Conservation (phyloP, 805 yeast species). For the Candida vaughaniae region DNA sequence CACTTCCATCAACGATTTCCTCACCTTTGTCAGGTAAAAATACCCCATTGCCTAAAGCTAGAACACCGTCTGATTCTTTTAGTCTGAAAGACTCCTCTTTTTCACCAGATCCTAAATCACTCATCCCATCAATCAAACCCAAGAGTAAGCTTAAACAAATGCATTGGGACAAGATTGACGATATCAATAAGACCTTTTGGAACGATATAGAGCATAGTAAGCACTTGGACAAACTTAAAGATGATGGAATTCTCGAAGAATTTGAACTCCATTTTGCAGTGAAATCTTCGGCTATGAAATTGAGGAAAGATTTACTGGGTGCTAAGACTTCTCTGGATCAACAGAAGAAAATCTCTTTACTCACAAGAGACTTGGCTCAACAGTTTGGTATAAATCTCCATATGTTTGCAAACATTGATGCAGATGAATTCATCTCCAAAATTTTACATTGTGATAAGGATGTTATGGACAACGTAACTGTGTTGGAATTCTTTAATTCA, state of each 20-base stretch:
- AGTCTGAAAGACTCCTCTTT: neutral
- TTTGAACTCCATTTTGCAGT: slow-evolving; percentile 88
- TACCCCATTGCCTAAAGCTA: neutral
- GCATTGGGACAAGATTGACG: slow-evolving; percentile 94
- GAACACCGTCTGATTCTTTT: neutral
- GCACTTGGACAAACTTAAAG: slow-evolving; percentile 60
- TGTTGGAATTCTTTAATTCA: slow-evolving; percentile 80
- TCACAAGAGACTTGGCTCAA: slow-evolving; percentile 85
- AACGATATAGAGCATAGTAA: slow-evolving; percentile 57
- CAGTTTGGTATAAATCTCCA: slow-evolving; percentile 94
- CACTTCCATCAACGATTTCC: neutral
- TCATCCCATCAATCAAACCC: slow-evolving; percentile 45
- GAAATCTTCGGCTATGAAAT: slow-evolving; percentile 49
- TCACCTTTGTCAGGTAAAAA: slow-evolving; percentile 1
- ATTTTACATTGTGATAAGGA: slow-evolving; percentile 75
- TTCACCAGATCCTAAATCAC: slow-evolving; percentile 5
- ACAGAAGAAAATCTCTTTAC: slow-evolving; percentile 56
- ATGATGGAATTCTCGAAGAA: slow-evolving; percentile 78
- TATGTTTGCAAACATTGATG: slow-evolving; percentile 60
- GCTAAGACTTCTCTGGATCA: slow-evolving; percentile 2
- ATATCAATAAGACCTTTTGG: slow-evolving; percentile 88
- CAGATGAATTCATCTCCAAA: slow-evolving; percentile 64
- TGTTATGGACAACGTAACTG: slow-evolving; percentile 64
- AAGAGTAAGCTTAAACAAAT: slow-evolving; percentile 82
- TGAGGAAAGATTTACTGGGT: slow-evolving; percentile 28